A percentile compares a stretch with the other conserved stretches of the same genome.
phyloP scores from a whole-genome alignment of 2,329 filamentous ascomycete genomes.

The Colletotrichum higginsianum region DNA sequence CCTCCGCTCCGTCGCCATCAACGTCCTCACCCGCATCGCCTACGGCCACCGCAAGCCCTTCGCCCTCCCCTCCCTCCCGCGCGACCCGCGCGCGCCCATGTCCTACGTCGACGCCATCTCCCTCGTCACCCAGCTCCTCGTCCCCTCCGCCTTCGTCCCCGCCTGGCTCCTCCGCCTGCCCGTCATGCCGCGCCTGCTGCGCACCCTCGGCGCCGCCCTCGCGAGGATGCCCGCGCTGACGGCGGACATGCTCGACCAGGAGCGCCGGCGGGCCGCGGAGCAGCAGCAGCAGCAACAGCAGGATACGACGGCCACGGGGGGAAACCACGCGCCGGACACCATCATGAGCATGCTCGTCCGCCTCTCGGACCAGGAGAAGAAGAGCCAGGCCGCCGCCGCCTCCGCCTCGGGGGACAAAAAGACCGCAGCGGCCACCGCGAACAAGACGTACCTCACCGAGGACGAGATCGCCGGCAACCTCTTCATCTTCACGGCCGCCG shows the following conservation, averaged over 20 bases:
- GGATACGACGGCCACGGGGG: conserved; percentile 46
- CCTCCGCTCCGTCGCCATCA: conserved; percentile 54
- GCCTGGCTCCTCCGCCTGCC: conserved; percentile 44
- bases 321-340: conserved; percentile 41
- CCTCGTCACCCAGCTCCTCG: conserved; percentile 49
- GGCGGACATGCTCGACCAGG: conserved; percentile 13
- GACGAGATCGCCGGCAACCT: conserved; percentile 50
- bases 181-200: conserved; percentile 47
- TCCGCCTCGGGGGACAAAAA: neutral
- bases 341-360: conserved; percentile 51
- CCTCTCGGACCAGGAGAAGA: conserved; percentile 47
- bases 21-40: conserved; percentile 54
- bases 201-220: conserved; percentile 48
- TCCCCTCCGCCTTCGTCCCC: conserved; percentile 49
- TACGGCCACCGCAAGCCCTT: conserved; percentile 52
- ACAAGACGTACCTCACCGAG: conserved; percentile 41
- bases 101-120: conserved; percentile 53
- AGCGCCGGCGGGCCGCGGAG: conserved; percentile 34
- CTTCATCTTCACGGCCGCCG: conserved; percentile 50
- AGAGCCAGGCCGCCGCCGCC: conserved; percentile 18
- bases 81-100: conserved; percentile 37
- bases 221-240: conserved; percentile 48
- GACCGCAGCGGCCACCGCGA: neutral
- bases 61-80: conserved; percentile 45
- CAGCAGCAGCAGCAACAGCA: conserved; percentile 20